These are phyloP conservation scores for Eimeria praecox DNA, from an alignment of 169 alveolate genomes.

Conservation along the genomic window DNA sequence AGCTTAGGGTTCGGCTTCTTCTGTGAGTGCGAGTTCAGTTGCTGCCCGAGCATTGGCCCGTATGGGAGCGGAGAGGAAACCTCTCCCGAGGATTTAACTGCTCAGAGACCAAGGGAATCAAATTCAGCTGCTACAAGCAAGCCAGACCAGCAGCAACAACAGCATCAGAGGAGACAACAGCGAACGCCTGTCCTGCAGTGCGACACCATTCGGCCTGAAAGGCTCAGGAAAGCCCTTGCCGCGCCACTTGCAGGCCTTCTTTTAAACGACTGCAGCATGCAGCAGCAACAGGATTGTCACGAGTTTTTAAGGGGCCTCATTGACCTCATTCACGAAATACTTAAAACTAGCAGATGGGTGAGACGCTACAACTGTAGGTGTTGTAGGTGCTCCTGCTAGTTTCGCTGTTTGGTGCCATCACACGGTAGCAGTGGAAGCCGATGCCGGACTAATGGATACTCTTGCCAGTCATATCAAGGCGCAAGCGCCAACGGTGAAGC, in stretches of 20 bases:
- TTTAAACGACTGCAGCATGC: constrained; percentile 60
- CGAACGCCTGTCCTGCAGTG: not conserved
- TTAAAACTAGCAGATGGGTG: constrained; percentile 65
- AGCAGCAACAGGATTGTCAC: constrained; percentile 73
- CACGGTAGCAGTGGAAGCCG: not conserved
- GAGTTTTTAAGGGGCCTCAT: constrained; percentile 63
- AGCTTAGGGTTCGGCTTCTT: not conserved
- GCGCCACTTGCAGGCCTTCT: constrained; percentile 70
- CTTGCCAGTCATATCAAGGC: not conserved
- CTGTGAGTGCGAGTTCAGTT: constrained; percentile 52
- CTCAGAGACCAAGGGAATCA: constrained; percentile 63
- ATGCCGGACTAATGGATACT: not conserved
- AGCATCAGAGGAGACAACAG: not conserved
- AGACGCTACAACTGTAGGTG: not conserved
- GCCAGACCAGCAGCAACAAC: constrained; percentile 20
- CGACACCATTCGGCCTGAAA: constrained; percentile 55
- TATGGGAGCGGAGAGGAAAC: constrained; percentile 5
- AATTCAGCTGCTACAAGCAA: constrained; percentile 36
- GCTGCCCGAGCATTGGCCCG: constrained; percentile 63
- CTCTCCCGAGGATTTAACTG: constrained; percentile 8
- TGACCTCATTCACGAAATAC: constrained; percentile 51
- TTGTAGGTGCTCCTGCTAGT: not conserved
- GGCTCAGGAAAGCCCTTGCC: constrained; percentile 68
- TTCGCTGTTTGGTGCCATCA: not conserved
- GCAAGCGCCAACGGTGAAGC: not conserved